Conservation (phyloP, 1,284 basidiomycete genomes). For the Sanghuangporus sanghuang region DNA sequence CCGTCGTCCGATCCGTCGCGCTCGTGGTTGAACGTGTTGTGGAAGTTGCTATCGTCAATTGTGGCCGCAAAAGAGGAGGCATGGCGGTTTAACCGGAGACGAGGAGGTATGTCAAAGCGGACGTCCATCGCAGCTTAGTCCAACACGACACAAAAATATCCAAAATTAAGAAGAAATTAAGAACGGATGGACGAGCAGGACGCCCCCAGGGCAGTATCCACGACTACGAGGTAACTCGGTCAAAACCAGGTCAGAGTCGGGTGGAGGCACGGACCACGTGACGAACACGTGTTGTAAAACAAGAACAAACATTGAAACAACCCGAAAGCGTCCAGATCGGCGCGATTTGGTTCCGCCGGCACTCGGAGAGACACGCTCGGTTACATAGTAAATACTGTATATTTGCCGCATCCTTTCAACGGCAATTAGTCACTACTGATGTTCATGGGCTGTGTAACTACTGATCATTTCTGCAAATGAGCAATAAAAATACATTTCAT, state of each 20-base stretch:
- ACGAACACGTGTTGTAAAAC: not conserved
- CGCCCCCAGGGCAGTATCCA: not conserved
- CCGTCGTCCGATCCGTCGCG: slow-evolving; percentile 21
- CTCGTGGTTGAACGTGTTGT: slow-evolving; percentile 17
- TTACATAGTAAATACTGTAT: no score
- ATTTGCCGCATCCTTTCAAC: no score
- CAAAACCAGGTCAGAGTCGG: not conserved
- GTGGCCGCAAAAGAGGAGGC: slow-evolving; percentile 26
- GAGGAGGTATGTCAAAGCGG: slow-evolving; percentile 19
- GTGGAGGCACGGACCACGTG: not conserved
- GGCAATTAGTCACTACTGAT: no score
- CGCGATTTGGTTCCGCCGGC: not conserved
- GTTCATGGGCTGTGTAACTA: no score
- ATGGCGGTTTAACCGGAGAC: slow-evolving; percentile 23
- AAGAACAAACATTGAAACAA: slow-evolving; percentile 11
- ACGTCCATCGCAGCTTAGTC: not conserved
- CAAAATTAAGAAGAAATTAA: not conserved
- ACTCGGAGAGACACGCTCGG: no score
- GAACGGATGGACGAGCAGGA: not conserved
- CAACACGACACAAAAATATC: not conserved
- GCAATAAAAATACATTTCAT: no score
- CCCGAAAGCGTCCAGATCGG: not conserved
- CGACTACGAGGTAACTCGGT: not conserved
- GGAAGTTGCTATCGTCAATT: slow-evolving; percentile 8
- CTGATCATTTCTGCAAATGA: no score